These are phyloP conservation scores for Lipomyces yamanashiensis DNA, from an alignment of 805 yeast genomes.

Conservation along the genomic window DNA sequence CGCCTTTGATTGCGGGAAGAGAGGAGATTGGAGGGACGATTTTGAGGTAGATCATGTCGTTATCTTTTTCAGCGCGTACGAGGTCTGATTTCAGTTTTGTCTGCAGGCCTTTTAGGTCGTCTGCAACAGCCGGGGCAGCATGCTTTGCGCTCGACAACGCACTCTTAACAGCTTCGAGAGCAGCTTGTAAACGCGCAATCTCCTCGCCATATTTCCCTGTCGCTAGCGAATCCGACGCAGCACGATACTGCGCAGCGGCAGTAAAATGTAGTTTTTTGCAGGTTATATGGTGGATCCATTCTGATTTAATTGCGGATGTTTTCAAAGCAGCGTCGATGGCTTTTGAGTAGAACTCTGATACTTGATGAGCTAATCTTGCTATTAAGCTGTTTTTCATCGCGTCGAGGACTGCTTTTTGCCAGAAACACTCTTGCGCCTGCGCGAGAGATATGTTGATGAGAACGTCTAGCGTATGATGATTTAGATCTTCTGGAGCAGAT, in stretches of 20 bases:
- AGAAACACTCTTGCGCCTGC: conserved; percentile 85
- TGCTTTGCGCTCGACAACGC: conserved; percentile 51
- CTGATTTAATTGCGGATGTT: conserved; percentile 59
- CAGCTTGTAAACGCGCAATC: conserved; percentile 59
- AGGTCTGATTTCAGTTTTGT: conserved; percentile 53
- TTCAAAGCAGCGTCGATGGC: conserved; percentile 53
- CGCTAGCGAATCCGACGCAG: conserved; percentile 56
- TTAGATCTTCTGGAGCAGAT: conserved; percentile 53
- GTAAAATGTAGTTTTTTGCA: conserved; percentile 68
- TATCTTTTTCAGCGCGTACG: conserved; percentile 70
- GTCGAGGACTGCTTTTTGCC: conserved; percentile 68
- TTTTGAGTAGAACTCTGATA: conserved; percentile 58
- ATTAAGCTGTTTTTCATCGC: conserved; percentile 62
- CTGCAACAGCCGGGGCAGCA: conserved; percentile 52
- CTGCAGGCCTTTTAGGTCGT: conserved; percentile 59
- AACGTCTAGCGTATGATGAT: conserved; percentile 55
- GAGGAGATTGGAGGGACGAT: conserved; percentile 56
- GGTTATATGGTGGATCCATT: conserved; percentile 66
- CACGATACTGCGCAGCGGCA: conserved; percentile 72
- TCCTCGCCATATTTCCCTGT: conserved; percentile 69
- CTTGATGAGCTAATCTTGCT: conserved; percentile 68
- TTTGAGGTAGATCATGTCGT: conserved; percentile 76
- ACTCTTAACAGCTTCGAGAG: conserved; percentile 47
- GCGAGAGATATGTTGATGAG: conserved; percentile 65
- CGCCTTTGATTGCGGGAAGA: conserved; percentile 53